phyloP scores from a whole-genome alignment of 345 rosid species.

The Citrus unshiu region DNA sequence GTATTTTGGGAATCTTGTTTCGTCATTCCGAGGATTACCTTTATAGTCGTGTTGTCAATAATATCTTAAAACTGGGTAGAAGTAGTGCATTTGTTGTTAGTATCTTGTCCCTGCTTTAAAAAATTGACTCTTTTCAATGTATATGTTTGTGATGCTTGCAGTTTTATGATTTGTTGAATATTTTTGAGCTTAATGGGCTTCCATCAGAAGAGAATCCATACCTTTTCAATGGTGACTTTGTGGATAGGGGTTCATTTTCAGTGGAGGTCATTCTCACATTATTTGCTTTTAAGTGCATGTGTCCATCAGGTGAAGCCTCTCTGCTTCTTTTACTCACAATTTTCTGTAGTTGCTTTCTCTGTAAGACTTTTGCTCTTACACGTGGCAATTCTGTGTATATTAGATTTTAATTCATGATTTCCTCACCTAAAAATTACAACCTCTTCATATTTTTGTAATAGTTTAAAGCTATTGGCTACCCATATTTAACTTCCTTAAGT shows the following conservation, averaged over 20 bases:
- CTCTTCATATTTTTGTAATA: not conserved
- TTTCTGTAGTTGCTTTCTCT: not conserved
- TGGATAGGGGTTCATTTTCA: slow-evolving; percentile 97
- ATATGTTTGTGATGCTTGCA: slow-evolving; percentile 37
- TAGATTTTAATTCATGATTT: not conserved
- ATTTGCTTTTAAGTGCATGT: slow-evolving; percentile 95
- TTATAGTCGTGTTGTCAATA: not conserved
- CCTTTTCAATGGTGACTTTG: slow-evolving; percentile 96
- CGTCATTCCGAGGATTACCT: not conserved
- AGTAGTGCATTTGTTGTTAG: not conserved
- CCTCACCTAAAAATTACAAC: not conserved
- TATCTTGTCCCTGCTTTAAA: not conserved
- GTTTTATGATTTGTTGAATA: slow-evolving; percentile 92
- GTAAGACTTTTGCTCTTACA: not conserved
- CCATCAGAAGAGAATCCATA: slow-evolving; percentile 97
- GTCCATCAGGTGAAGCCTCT: slow-evolving; percentile 65
- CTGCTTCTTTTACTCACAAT: not conserved
- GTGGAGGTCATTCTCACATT: slow-evolving; percentile 88
- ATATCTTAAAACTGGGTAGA: not conserved
- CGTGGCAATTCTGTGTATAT: not conserved
- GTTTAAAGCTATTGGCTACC: slow-evolving; percentile 1
- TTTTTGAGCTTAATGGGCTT: slow-evolving; percentile 93
- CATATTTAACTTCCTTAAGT: not conserved
- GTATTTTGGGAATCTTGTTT: slow-evolving; percentile 1
- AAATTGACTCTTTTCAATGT: not conserved